These are phyloP conservation scores for Phytophthora sp. DNA, from an alignment of 352 stramenopile species.

Conservation along the genomic window DNA sequence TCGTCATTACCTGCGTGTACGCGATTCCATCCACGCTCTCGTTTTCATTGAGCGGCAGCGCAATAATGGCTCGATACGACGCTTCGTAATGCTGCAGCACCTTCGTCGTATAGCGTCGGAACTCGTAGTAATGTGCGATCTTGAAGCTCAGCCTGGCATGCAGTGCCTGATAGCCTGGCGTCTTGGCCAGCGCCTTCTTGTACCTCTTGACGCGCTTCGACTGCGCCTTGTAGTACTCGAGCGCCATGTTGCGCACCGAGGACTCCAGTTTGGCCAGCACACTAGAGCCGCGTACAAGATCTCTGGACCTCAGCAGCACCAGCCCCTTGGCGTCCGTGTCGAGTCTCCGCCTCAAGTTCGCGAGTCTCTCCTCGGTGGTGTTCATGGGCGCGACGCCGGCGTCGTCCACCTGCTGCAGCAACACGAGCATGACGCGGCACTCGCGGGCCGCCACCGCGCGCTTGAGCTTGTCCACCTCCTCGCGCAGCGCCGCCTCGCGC, in stretches of 20 bases:
- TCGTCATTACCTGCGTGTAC: constrained; percentile 77
- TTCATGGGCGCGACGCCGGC: constrained; percentile 59
- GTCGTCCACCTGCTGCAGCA: constrained; percentile 86
- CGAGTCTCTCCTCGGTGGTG: constrained; percentile 76
- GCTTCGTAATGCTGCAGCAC: constrained; percentile 87
- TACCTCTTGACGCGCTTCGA: constrained; percentile 89
- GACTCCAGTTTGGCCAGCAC: constrained; percentile 80
- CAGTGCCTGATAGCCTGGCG: constrained; percentile 49
- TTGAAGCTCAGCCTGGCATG: constrained; percentile 88
- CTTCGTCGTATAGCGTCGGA: constrained; percentile 86
- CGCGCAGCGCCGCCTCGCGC: constrained; percentile 68
- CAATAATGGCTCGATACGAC: constrained; percentile 70
- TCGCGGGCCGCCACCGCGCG: constrained; percentile 64
- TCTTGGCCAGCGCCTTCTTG: constrained; percentile 82
- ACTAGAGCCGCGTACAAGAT: constrained; percentile 63
- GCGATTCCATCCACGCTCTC: constrained; percentile 44
- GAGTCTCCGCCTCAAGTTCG: constrained; percentile 65
- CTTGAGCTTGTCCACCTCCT: constrained; percentile 81
- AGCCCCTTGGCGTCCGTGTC: constrained; percentile 82
- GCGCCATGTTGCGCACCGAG: constrained; percentile 70
- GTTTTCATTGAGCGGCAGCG: constrained; percentile 61
- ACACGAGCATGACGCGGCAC: constrained; percentile 77
- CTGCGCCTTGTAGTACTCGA: constrained; percentile 91
- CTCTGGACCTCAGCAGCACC: constrained; percentile 66
- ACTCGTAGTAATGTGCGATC: constrained; percentile 91